Conservation (phyloP, 768 basidiomycete genomes). For the Tylopilus subfusipes region DNA sequence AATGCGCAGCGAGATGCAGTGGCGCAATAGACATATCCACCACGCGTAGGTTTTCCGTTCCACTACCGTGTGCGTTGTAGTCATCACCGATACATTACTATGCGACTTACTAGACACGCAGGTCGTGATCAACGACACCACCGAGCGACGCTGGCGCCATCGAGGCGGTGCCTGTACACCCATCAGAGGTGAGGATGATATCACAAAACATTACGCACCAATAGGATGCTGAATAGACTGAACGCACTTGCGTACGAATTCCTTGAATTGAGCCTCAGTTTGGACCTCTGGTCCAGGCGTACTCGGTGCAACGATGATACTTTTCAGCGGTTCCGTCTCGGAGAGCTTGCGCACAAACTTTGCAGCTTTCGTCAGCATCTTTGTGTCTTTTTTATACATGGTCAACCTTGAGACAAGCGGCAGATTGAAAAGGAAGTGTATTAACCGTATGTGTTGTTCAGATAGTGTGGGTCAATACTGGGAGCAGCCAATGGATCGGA, state of each 20-base stretch:
- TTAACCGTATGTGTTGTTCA: too few relatives aligned
- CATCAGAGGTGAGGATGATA: not conserved
- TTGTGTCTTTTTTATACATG: constrained; percentile 1
- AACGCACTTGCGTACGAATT: too few relatives aligned
- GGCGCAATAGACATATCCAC: constrained; percentile 16
- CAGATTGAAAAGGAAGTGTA: not conserved
- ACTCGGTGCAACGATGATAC: constrained; percentile 14
- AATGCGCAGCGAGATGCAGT: constrained; percentile 9
- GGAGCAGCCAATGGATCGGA: constrained; percentile 7
- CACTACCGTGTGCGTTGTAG: not conserved
- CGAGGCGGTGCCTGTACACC: constrained; percentile 10
- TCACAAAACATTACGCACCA: not conserved
- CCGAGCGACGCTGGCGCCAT: constrained; percentile 17
- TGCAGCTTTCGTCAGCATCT: constrained; percentile 14
- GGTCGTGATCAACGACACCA: constrained; percentile 11
- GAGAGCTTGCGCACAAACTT: constrained; percentile 12
- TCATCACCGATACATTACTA: not conserved
- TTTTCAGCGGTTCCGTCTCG: too few relatives aligned
- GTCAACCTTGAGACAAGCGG: not conserved
- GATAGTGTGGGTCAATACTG: constrained; percentile 8
- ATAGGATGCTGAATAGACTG: constrained; percentile 11
- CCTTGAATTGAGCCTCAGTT: too few relatives aligned
- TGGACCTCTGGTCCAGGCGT: constrained; percentile 19
- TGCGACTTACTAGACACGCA: constrained; percentile 13
- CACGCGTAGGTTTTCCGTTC: constrained; percentile 16